Evolutionary conservation across 2,329 filamentous ascomycete genomes (phyloP).

Genomic region (Ophiostoma piceae): DNA sequence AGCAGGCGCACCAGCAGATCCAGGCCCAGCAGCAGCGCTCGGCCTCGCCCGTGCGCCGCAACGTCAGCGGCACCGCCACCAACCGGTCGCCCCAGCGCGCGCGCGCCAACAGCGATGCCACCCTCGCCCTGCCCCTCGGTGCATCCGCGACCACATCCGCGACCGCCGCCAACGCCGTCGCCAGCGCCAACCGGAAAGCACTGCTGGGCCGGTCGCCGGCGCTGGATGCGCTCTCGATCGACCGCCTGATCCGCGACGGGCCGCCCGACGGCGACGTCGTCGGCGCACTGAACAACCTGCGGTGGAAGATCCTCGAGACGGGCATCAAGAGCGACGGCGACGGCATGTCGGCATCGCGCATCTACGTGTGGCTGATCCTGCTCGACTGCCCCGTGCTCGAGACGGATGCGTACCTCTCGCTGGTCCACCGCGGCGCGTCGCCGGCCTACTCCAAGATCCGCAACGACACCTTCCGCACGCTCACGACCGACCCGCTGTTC

Average conservation of each 20-base stretch:
- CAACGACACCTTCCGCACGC: constrained; percentile 94
- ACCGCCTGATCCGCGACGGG: constrained; percentile 73
- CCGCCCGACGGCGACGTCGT: constrained; percentile 65
- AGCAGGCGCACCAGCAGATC: constrained; percentile 25
- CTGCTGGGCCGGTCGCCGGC: constrained; percentile 43
- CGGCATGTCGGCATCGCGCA: constrained; percentile 86
- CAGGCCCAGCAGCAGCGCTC: constrained; percentile 49
- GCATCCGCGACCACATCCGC: constrained; percentile 29
- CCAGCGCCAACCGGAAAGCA: constrained; percentile 40
- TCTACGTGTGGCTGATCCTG: constrained; percentile 94
- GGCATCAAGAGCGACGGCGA: constrained; percentile 71
- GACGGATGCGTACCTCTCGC: constrained; percentile 81
- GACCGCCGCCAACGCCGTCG: constrained; percentile 35
- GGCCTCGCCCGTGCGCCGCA: constrained; percentile 36
- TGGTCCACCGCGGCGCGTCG: constrained; percentile 88
- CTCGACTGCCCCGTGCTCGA: constrained; percentile 79
- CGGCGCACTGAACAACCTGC: constrained; percentile 62
- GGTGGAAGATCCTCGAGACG: constrained; percentile 68
- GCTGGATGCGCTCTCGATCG: constrained; percentile 58
- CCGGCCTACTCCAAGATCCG: constrained; percentile 96
- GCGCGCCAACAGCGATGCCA: constrained; percentile 69
- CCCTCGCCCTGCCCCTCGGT: constrained; percentile 23
- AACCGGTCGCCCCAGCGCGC: constrained; percentile 49
- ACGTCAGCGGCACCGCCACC: constrained; percentile 27
- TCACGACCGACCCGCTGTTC: constrained; percentile 96